Percentiles rank a stretch among this genome's conserved stretches.
Conservation (phyloP, 2,329 filamentous ascomycete genomes). For the Aspergillus sp. region DNA sequence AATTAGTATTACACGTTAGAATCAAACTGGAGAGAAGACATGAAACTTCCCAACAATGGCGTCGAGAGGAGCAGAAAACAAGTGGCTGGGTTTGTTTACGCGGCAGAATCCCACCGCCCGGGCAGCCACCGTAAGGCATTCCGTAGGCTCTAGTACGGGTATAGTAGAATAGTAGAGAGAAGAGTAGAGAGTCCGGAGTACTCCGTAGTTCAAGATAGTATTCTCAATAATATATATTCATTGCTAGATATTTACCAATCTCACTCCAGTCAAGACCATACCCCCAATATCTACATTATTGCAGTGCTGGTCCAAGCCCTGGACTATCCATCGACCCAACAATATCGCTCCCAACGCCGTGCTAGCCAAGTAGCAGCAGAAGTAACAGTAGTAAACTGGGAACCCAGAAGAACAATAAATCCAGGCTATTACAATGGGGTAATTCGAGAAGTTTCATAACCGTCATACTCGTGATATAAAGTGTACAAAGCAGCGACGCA, state of each 20-base stretch:
- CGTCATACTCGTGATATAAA: conserved; percentile 4
- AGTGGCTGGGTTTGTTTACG: conserved; percentile 1
- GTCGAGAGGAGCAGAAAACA: not conserved
- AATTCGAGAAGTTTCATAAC: conserved; percentile 7
- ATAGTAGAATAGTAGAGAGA: too few species aligned
- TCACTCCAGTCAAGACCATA: not conserved
- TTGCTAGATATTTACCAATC: not conserved
- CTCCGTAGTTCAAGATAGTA: too few species aligned
- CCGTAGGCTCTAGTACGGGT: too few species aligned
- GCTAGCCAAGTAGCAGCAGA: conserved; percentile 9
- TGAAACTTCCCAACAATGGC: not conserved
- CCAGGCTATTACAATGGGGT: conserved; percentile 1
- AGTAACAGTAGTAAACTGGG: not conserved
- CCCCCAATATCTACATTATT: not conserved
- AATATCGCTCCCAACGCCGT: conserved; percentile 16
- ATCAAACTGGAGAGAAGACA: conserved; percentile 1
- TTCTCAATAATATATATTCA: too few species aligned
- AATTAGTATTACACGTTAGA: conserved; percentile 1
- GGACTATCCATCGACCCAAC: not conserved
- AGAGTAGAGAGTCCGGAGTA: too few species aligned
- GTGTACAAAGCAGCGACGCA: conserved; percentile 2
- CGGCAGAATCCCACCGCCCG: conserved; percentile 4
- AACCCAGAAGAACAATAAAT: too few species aligned
- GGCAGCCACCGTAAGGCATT: not conserved
- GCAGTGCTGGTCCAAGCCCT: not conserved